These are phyloP conservation scores for Ustilago esculenta DNA, from an alignment of 1,284 basidiomycete species.

Conservation along the genomic window DNA sequence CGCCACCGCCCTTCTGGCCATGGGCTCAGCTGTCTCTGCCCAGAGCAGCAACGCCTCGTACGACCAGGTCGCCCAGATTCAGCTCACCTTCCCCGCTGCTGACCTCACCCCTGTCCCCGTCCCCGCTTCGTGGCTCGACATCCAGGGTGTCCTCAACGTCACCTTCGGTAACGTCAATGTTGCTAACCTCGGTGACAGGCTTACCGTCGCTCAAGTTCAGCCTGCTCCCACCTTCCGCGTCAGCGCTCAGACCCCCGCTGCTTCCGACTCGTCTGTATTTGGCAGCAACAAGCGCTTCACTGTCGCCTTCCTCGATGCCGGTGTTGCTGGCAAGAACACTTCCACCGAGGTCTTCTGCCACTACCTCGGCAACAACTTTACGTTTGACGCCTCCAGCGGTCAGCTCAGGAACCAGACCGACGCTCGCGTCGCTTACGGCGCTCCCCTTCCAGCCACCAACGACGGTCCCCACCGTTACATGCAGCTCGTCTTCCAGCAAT, in stretches of 20 bases:
- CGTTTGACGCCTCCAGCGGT: constrained; percentile 22
- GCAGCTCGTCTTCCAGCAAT: constrained; percentile 56
- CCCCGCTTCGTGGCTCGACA: constrained; percentile 44
- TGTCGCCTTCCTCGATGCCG: constrained; percentile 42
- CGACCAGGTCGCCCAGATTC: constrained; percentile 42
- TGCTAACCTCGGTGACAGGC: constrained; percentile 40
- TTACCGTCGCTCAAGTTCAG: constrained; percentile 48
- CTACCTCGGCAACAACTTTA: constrained; percentile 51
- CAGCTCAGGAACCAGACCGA: constrained; percentile 32
- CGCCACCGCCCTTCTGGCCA: constrained; percentile 30
- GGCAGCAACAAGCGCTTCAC: constrained; percentile 37
- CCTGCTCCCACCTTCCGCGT: constrained; percentile 43
- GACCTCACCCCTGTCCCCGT: constrained; percentile 35
- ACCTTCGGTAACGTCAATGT: constrained; percentile 40
- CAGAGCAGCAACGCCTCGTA: constrained; percentile 41
- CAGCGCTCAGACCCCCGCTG: constrained; percentile 26
- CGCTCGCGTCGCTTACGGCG: constrained; percentile 42
- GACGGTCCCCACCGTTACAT: constrained; percentile 57
- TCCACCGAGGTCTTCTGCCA: constrained; percentile 37
- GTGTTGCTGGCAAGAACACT: constrained; percentile 46
- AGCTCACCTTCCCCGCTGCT: constrained; percentile 49
- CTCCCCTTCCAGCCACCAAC: constrained; percentile 42
- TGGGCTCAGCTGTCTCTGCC: constrained; percentile 37
- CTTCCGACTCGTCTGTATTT: constrained; percentile 19
- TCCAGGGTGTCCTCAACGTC: constrained; percentile 51